Evolutionary conservation across 2,329 filamentous ascomycete species (phyloP).

Genomic region (Fusarium nygamai): DNA sequence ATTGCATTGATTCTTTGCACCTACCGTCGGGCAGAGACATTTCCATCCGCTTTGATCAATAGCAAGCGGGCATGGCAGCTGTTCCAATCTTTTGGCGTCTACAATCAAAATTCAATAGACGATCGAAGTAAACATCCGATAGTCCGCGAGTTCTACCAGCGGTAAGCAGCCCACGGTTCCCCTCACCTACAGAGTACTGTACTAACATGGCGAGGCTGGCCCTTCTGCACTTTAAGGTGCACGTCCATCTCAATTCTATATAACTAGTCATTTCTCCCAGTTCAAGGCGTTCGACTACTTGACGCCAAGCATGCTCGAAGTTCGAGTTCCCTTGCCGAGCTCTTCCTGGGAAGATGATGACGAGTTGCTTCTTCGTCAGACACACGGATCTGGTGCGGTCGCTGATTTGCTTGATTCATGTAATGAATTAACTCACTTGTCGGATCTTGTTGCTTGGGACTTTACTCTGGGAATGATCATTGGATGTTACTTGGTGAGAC

Average conservation of each 20-base stretch:
- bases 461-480: not conserved
- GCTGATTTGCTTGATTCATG: rapidly evolving
- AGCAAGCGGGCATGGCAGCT: not conserved
- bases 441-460: not conserved
- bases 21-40: not conserved
- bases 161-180: not conserved
- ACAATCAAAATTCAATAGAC: not conserved
- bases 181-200: too few species aligned
- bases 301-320: not conserved
- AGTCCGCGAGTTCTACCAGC: not conserved
- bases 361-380: not conserved
- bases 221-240: not conserved
- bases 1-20: not conserved
- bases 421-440: rapidly evolving
- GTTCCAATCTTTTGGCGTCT: not conserved
- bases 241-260: not conserved
- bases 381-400: not conserved
- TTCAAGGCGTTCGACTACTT: not conserved
- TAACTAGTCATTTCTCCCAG: not conserved
- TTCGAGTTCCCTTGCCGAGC: not conserved
- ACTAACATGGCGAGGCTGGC: not conserved
- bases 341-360: not conserved
- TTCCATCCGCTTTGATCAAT: not conserved
- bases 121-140: not conserved
- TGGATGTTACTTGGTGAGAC: not conserved